Base-by-base conservation (phyloP, 192 early-diverging fungal genomes). In the Podila minutissima region DNA sequence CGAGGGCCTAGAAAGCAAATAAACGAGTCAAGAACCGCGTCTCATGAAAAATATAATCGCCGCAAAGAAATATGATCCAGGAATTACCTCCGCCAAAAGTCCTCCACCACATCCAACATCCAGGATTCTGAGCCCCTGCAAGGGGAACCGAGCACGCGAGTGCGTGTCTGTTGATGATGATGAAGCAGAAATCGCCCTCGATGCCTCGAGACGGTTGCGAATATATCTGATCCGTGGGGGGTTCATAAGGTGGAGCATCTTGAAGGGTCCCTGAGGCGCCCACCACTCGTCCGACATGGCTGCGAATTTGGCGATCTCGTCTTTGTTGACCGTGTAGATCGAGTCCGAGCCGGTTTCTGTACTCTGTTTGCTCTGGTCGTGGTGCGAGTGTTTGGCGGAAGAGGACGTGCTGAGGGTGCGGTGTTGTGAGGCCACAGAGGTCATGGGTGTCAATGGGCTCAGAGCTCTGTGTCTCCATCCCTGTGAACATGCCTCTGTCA, bases 31-130 rank as follows among this genome's bases (percentile, higher is more conserved):
- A 10, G 2, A 2, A 24, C 0, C n/a, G 20, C 53, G 20, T 11
- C 8, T 4, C 9, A 55, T 11, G n/a, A 55, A 55, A 55, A 55
- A 24, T 3, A 55, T 24, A 0, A 15, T 51, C 1, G 5, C 6
- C 6, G 11, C 46, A 26, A 28, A 1, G 33, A n/a, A n/a, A 7
- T 7, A 32, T 33, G 55, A 20, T 32, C 15, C 17, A 19, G n/a
- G 29, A 26, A 22, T 26, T 83, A 92, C 89, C 90, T 99, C 95
- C 0, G 93, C 87, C 38, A 98, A 87, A 35, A 99, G 72, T 7
- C 97, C 97, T 35, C 97, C 97, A 29, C 97, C 97, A 82, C 97
- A 96, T 2, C 97, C 97, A 13, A 99, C 91, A 84, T 99, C 97
- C 12, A 97, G 78, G 46, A 95, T 89, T 10, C 79, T 53, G 53